phyloP scores from a whole-genome alignment of 768 basidiomycete species.

The Butyriboletus loyo region DNA sequence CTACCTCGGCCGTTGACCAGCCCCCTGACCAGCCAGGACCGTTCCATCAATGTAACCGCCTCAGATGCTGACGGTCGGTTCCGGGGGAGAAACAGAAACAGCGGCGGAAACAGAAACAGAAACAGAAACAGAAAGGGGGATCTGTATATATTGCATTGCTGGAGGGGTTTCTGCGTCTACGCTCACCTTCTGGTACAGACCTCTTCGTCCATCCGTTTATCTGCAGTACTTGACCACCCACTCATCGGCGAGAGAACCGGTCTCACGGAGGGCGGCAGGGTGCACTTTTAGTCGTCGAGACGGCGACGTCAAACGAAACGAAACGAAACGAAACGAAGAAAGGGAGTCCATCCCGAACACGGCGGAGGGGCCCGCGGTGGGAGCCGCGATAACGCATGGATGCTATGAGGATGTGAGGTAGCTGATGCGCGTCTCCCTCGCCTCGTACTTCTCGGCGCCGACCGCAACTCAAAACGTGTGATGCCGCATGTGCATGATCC shows the following conservation, averaged over 20 bases:
- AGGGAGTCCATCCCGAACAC: neutral
- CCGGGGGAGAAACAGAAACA: neutral
- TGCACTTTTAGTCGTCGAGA: neutral
- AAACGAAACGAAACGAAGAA: neutral
- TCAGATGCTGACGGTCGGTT: neutral
- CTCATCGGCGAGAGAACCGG: neutral
- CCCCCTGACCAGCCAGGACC: neutral
- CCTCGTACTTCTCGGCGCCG: neutral
- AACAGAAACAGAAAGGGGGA: no score
- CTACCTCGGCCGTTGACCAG: no score
- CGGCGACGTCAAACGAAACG: neutral
- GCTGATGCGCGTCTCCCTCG: neutral
- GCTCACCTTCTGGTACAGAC: neutral
- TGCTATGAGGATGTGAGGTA: neutral
- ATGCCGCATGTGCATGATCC: neutral
- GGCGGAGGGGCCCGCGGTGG: neutral
- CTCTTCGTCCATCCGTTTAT: neutral
- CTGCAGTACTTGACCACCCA: neutral
- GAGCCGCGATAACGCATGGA: neutral
- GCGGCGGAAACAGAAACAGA: no score
- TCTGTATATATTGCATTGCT: neutral
- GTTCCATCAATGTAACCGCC: neutral
- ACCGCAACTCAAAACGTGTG: neutral
- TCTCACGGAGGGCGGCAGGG: neutral
- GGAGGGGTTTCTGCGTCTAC: neutral